These are phyloP conservation scores for Pezicula radicicola DNA, from an alignment of 2,329 filamentous ascomycete species.

Conservation along the genomic window DNA sequence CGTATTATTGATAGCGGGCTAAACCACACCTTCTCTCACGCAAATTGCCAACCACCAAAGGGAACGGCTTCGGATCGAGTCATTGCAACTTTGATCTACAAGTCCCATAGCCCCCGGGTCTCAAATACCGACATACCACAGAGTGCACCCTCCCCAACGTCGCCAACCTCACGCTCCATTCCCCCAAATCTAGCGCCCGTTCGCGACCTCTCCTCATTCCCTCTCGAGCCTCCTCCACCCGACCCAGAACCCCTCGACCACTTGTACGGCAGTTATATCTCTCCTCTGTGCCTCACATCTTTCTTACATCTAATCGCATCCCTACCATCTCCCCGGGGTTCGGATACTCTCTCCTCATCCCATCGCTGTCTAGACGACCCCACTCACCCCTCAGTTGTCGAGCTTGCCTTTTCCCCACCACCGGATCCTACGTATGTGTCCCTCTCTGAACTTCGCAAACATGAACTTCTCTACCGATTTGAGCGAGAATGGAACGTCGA, in stretches of 20 bases:
- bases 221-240: slow-evolving; percentile 52
- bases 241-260: slow-evolving; percentile 60
- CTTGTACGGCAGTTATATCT: slow-evolving; percentile 64
- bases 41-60: slow-evolving; percentile 54
- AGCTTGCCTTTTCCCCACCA: slow-evolving; percentile 60
- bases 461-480: slow-evolving; percentile 79
- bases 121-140: slow-evolving; percentile 33
- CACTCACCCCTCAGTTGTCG: slow-evolving; percentile 60
- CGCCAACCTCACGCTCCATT: slow-evolving; percentile 15
- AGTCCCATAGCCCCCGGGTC: slow-evolving; percentile 34
- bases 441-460: slow-evolving; percentile 69
- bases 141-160: slow-evolving; percentile 30
- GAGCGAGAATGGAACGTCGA: slow-evolving; percentile 89
- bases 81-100: slow-evolving; percentile 64
- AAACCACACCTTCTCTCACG: slow-evolving; percentile 60
- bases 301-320: slow-evolving; percentile 65
- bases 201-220: slow-evolving; percentile 54
- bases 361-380: slow-evolving; percentile 63
- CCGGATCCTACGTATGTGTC: slow-evolving; percentile 61
- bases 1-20: slow-evolving; percentile 60
- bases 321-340: slow-evolving; percentile 52
- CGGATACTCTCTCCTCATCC: slow-evolving; percentile 52
- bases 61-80: slow-evolving; percentile 49
- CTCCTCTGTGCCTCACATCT: slow-evolving; percentile 61
- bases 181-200: slow-evolving; percentile 51